Conservation (phyloP, 495 filamentous ascomycete genomes). For the Penicillium desertorum region DNA sequence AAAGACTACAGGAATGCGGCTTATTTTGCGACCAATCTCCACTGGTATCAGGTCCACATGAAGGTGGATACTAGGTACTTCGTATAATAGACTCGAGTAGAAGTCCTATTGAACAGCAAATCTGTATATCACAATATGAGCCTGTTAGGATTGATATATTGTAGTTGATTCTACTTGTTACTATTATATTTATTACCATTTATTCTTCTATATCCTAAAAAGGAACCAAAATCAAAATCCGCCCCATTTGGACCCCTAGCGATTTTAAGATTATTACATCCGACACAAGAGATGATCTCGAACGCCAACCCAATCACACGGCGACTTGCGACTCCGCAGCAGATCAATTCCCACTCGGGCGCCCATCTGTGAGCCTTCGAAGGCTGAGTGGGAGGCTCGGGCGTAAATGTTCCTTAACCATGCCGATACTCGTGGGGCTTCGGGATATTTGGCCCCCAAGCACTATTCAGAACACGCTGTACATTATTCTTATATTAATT, state of each 20-base stretch:
- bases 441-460: constrained; percentile 8
- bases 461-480: too few species aligned
- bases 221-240: background rate
- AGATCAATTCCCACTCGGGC: background rate
- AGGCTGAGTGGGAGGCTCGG: constrained; percentile 3
- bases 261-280: constrained; percentile 5
- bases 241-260: background rate
- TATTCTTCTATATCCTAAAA: too few species aligned
- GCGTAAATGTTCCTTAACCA: background rate
- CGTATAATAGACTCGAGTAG: too few species aligned
- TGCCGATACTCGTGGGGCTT: background rate
- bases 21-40: background rate
- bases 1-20: background rate
- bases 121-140: background rate
- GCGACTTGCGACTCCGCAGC: background rate
- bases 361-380: background rate
- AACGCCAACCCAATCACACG: constrained; percentile 2
- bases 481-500: too few species aligned
- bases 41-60: background rate
- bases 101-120: too few species aligned
- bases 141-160: too few species aligned
- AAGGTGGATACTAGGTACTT: background rate
- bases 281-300: background rate
- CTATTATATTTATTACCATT: too few species aligned
- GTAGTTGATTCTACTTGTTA: too few species aligned